Base-by-base conservation (phyloP, 768 basidiomycete species). In the Boletus rufocinnamomeus region DNA sequence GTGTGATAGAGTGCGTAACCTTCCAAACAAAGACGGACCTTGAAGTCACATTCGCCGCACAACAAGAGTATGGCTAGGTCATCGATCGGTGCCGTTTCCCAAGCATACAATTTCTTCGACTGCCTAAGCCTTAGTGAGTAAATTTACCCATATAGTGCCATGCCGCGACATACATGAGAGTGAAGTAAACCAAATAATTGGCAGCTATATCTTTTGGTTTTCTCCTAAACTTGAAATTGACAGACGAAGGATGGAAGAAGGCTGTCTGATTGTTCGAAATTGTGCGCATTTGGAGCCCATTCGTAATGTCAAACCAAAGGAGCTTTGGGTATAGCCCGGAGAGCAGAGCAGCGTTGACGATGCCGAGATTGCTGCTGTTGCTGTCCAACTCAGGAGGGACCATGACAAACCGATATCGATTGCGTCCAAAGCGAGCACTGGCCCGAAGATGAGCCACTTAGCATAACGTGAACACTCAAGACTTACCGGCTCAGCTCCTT, bases 271-370 rank as follows among this genome's bases (percentile, higher is more conserved):
- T 92, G 70, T 95, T 97, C 25, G 83, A 80, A 40, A 95, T 81
- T 0, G 93, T 98, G 54, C 82, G 82, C 77, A 97, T 77, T 54
- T 88, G 84, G 13, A 50, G 25, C 16, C 83, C 83, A 57, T 69
- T 82, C 45, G 73, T 69, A 0, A 72, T 64, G 54, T 95, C 91
- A n/a, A 93, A 72, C 3, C 79, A 76, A 41, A 98, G 77, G 30
- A 99, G 81, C 72, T 95, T 98, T 6, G 96, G 96, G 71, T 94
- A 98, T 43, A 99, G 74, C 4, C 93, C 93, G 2, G 92, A 89
- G 8, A 85, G 82, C 38, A 99, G 76, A 2, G 93, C 91, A 5
- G 93, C 92, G 62, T 91, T 86, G 53, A 98, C 66, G 25, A 97
- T 74, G 6, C 80, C 73, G 7, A 75, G 71, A 65, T 90, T 93